These are phyloP conservation scores for Diplotaxis tenuifolia DNA, from an alignment of 345 rosid species.

Conservation along the genomic window DNA sequence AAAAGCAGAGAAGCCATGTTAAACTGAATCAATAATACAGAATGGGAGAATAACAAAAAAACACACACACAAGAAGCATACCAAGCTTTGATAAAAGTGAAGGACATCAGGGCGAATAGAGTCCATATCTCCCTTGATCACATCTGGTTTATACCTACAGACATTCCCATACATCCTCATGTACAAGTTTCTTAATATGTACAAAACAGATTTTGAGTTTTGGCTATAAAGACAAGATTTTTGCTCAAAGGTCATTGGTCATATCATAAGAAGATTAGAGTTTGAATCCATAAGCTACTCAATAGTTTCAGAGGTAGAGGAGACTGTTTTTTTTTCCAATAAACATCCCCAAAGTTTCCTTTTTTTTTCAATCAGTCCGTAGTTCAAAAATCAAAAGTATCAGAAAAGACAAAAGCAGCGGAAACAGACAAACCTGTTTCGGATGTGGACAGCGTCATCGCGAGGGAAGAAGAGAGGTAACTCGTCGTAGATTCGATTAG, in stretches of 20 bases:
- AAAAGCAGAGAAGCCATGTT: conserved; percentile 9
- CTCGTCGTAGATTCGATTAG: conserved; percentile 89
- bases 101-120: conserved; percentile 66
- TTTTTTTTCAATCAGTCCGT: background rate
- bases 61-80: conserved; percentile 26
- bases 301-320: background rate
- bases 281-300: background rate
- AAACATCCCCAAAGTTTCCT: background rate
- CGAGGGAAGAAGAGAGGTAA: conserved; percentile 66
- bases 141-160: conserved; percentile 67
- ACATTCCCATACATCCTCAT: conserved; percentile 15
- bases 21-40: background rate
- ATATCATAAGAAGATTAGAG: background rate
- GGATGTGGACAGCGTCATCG: conserved; percentile 52
- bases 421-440: conserved; percentile 45
- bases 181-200: background rate
- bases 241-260: background rate
- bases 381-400: too few relatives aligned
- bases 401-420: too few relatives aligned
- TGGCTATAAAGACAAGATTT: conserved; percentile 1
- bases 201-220: background rate
- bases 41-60: background rate
- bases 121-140: conserved; percentile 97
- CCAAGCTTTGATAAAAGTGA: conserved; percentile 61
- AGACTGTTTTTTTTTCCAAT: background rate